These are phyloP conservation scores for Rhizopus arrhizus DNA, from an alignment of 371 early-diverging fungal species.

Conservation along the genomic window DNA sequence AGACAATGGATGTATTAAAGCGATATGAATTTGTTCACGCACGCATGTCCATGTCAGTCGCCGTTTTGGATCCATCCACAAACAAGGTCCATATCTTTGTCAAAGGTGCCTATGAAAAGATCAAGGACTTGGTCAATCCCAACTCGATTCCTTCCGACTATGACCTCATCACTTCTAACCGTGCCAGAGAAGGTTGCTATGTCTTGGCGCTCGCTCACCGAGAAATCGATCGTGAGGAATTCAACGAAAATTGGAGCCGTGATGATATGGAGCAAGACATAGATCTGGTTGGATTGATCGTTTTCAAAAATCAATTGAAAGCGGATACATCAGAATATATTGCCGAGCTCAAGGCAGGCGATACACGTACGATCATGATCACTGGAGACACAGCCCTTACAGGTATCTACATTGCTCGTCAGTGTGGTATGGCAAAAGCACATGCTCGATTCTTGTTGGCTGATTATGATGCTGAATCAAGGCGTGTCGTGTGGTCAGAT, in stretches of 20 bases:
- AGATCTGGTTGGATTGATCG: constrained; percentile 70
- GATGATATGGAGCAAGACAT: constrained; percentile 73
- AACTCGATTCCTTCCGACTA: constrained; percentile 68
- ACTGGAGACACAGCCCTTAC: constrained; percentile 94
- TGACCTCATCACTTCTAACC: constrained; percentile 52
- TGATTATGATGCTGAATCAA: constrained; percentile 40
- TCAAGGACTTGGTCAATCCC: constrained; percentile 59
- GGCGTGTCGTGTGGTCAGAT: constrained; percentile 55
- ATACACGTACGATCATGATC: constrained; percentile 84
- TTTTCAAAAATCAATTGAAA: constrained; percentile 91
- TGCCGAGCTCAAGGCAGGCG: constrained; percentile 72
- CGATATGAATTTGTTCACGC: constrained; percentile 88
- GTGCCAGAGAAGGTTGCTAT: constrained; percentile 78
- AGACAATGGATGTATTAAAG: constrained; percentile 57
- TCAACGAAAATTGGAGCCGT: constrained; percentile 42
- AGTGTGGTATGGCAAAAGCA: constrained; percentile 69
- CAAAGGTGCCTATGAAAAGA: constrained; percentile 84
- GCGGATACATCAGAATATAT: constrained; percentile 74
- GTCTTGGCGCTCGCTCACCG: constrained; percentile 75
- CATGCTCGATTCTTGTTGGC: constrained; percentile 50
- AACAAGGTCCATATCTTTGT: constrained; percentile 69
- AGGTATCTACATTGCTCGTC: constrained; percentile 82
- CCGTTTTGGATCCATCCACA: constrained; percentile 62
- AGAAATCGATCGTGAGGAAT: constrained; percentile 38
- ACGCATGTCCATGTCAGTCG: constrained; percentile 85